Percentiles rank a stretch among this genome's conserved stretches.
These are phyloP conservation scores for Fusarium pseudonygamai DNA, from an alignment of 2,329 filamentous ascomycete species.

Conservation along the genomic window DNA sequence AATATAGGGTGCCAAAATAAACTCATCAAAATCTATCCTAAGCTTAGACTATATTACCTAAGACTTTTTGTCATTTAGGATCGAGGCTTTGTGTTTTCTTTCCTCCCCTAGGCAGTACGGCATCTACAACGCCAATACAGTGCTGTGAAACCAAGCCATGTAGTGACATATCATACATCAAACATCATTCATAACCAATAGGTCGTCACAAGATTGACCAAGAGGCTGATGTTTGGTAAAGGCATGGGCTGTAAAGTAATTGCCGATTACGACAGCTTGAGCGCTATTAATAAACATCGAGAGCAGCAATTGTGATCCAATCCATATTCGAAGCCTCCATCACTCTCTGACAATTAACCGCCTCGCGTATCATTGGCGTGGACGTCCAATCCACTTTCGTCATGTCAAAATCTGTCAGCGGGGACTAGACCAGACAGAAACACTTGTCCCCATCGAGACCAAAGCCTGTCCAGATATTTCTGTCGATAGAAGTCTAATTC, in stretches of 20 bases:
- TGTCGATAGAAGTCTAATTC: conserved; percentile 22
- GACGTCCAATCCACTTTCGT: conserved; percentile 33
- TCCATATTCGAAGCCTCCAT: background rate
- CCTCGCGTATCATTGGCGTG: conserved; percentile 18
- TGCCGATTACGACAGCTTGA: background rate
- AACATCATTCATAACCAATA: background rate
- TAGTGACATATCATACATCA: background rate
- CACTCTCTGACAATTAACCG: conserved; percentile 1
- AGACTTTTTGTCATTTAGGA: no score
- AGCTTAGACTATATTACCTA: no score
- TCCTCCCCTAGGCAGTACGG: no score
- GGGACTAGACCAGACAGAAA: conserved; percentile 22
- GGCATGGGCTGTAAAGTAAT: background rate
- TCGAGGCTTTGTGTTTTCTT: no score
- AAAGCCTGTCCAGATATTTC: conserved; percentile 7
- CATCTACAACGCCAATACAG: background rate
- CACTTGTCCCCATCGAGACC: background rate
- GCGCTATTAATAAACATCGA: background rate
- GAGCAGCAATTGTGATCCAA: background rate
- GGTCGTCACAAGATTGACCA: background rate
- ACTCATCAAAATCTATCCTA: no score
- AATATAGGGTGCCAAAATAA: no score
- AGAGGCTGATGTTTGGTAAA: background rate
- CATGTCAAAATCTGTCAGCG: conserved; percentile 40
- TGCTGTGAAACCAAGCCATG: background rate